phyloP scores from a whole-genome alignment of 495 filamentous ascomycete species.

The Astrocystis sublimbata region DNA sequence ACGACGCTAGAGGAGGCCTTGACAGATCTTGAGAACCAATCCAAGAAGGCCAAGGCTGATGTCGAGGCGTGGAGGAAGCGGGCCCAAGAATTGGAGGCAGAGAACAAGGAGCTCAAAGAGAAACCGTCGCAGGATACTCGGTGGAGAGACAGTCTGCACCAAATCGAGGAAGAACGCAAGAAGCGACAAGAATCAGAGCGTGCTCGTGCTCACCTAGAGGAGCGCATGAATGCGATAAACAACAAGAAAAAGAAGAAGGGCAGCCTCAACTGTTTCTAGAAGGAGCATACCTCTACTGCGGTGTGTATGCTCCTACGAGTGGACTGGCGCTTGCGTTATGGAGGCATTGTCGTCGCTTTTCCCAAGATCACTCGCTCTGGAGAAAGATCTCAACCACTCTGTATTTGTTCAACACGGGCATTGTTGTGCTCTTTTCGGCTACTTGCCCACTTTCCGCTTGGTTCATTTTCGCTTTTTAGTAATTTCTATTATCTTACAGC shows the following conservation, averaged over 20 bases:
- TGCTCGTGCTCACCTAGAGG: slow-evolving; percentile 83
- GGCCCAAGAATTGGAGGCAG: slow-evolving; percentile 72
- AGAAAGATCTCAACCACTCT: not conserved
- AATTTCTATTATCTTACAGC: too few species aligned
- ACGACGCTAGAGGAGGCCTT: slow-evolving; percentile 92
- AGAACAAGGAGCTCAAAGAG: slow-evolving; percentile 66
- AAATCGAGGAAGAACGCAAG: slow-evolving; percentile 90
- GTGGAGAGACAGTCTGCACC: slow-evolving; percentile 72
- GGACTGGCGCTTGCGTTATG: not conserved
- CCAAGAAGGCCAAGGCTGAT: slow-evolving; percentile 82
- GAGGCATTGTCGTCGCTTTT: not conserved
- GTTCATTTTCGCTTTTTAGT: slow-evolving; percentile 10
- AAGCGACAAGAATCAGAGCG: slow-evolving; percentile 85
- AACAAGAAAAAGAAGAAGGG: slow-evolving; percentile 95
- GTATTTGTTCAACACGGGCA: not conserved
- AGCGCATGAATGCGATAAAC: slow-evolving; percentile 88
- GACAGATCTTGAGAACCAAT: slow-evolving; percentile 85
- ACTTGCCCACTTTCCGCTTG: slow-evolving; percentile 1
- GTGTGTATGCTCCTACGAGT: not conserved
- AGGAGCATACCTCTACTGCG: not conserved
- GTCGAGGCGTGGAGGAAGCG: slow-evolving; percentile 89
- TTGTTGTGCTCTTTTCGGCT: not conserved
- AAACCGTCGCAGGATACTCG: slow-evolving; percentile 56
- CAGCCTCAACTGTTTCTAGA: slow-evolving; percentile 93
- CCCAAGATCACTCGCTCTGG: too few species aligned